Percentiles rank a stretch among this genome's conserved stretches.
Conservation (phyloP, 2,329 filamentous ascomycete species). For the Aspergillus nomiae region DNA sequence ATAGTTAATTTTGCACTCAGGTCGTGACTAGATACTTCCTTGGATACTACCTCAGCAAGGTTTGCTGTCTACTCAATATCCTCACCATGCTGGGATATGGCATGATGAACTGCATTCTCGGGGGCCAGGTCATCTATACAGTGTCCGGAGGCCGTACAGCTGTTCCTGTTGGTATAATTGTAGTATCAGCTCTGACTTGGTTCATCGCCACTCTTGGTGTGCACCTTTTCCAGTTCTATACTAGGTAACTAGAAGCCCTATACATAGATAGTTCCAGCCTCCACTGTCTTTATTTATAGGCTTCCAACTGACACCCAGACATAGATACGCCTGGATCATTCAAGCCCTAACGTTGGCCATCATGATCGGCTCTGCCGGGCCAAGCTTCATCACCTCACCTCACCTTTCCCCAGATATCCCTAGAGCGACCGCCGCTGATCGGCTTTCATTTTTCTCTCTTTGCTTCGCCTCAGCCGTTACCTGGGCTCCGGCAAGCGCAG, state of each 20-base stretch:
- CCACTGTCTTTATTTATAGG: neutral
- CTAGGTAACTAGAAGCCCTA: constrained; percentile 22
- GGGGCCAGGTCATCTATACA: constrained; percentile 43
- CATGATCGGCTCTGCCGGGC: constrained; percentile 42
- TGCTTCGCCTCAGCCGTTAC: constrained; percentile 35
- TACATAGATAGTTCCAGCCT: neutral
- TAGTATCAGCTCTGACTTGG: constrained; percentile 36
- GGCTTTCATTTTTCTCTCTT: constrained; percentile 37
- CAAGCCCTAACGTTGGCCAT: constrained; percentile 34
- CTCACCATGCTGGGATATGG: constrained; percentile 44
- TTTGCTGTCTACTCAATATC: constrained; percentile 41
- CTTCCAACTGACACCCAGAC: neutral
- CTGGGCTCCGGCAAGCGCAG: constrained; percentile 37
- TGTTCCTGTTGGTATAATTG: constrained; percentile 38
- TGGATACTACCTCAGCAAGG: constrained; percentile 43
- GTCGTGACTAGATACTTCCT: constrained; percentile 42
- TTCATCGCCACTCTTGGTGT: constrained; percentile 41
- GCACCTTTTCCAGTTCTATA: constrained; percentile 44
- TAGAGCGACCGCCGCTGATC: constrained; percentile 29
- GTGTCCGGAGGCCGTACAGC: constrained; percentile 38
- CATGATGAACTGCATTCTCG: constrained; percentile 43
- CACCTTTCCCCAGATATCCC: constrained; percentile 22
- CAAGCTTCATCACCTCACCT: constrained; percentile 33
- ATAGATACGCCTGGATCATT: constrained; percentile 23
- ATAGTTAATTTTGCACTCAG: constrained; percentile 19